Evolutionary conservation across 2,329 filamentous ascomycete genomes (phyloP), one percentile per base, ranked within the genome.

Genomic region (Claviceps pazoutovae): DNA sequence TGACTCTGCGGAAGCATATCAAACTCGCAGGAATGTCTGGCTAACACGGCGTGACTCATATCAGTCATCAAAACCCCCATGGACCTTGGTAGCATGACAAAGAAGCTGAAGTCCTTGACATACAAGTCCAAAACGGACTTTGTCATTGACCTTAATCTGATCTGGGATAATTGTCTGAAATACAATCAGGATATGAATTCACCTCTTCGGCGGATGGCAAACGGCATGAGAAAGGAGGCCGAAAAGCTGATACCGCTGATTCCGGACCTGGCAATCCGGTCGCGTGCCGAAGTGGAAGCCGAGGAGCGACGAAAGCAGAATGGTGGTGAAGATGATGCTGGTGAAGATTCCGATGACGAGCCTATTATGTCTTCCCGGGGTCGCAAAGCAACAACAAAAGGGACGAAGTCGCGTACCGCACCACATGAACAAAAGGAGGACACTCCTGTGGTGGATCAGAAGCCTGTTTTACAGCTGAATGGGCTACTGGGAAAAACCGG

Each of bases 301-400:
- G 87, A 93, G 59, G 82, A 86, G 66, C 80, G 91, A 51, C 79
- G 89, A 55, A 85, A 93, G 64, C 88, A 94, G 60, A 87, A 90
- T 55, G 89, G 93, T 49, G 84, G 84, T 46, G 85, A 88, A 55
- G 81, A 88, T 57, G 88, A 91, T 59, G 86, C 76, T 41, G 87
- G 79, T 30, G 91, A 96, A 54, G 91, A 96, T 66, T 95, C 89
- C 59, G 91, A 97, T 61, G 91, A 97, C 64, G 90, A 95, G 68
- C 93, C 93, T 8, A 97, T 98, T 62, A 97, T 97, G 87, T 93
- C 93, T 53, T 96, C 91, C 48, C 81, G 93, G 57, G 93, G 93
- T 50, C 84, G 93, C 45, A 95, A 91, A 65, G 87, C 89, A 16
- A 62, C 64, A 3, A 86, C 87, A 58, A 90, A 86, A 63, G 84